Percentiles rank a stretch among this genome's conserved stretches.
Conservation (phyloP, 1,284 basidiomycete species). For the Moesziomyces globuligerus region DNA sequence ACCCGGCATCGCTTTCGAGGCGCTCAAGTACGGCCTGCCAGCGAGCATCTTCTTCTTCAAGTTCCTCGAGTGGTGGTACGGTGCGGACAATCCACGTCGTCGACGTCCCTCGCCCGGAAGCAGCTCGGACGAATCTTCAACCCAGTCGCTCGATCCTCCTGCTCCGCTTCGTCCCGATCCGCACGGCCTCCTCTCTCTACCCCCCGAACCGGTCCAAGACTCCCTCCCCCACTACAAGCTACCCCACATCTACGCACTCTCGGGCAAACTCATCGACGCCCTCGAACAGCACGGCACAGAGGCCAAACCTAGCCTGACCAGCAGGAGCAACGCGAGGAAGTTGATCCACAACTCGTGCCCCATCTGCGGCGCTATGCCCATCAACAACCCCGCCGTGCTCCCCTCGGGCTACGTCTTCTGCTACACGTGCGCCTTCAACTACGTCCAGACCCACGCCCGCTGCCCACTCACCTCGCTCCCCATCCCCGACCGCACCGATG, state of each 20-base stretch:
- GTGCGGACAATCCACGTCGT: constrained; percentile 80
- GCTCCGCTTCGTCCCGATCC: constrained; percentile 17
- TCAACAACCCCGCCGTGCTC: constrained; percentile 88
- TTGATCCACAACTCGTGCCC: constrained; percentile 81
- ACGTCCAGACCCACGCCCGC: constrained; percentile 79
- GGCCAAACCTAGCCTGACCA: constrained; percentile 43
- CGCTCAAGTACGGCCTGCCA: constrained; percentile 81
- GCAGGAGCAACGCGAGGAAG: constrained; percentile 5
- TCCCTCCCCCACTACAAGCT: constrained; percentile 16
- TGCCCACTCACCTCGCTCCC: constrained; percentile 88
- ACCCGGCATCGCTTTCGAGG: constrained; percentile 59
- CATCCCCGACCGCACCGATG: constrained; percentile 76
- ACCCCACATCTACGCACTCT: constrained; percentile 26
- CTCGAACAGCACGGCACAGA: constrained; percentile 21
- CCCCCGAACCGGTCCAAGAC: background rate
- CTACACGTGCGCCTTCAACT: constrained; percentile 88
- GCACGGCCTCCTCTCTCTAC: constrained; percentile 1
- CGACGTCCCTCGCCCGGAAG: constrained; percentile 69
- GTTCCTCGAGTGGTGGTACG: constrained; percentile 99
- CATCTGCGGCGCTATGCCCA: constrained; percentile 75
- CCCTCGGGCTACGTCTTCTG: constrained; percentile 95
- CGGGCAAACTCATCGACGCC: constrained; percentile 25
- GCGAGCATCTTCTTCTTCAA: constrained; percentile 95
- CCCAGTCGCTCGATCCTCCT: constrained; percentile 13
- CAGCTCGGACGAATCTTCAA: constrained; percentile 13